Evolutionary conservation across 768 basidiomycete species (phyloP), one percentile per base, ranked within the genome.

Genomic region (Pleurotus tuber-regium): DNA sequence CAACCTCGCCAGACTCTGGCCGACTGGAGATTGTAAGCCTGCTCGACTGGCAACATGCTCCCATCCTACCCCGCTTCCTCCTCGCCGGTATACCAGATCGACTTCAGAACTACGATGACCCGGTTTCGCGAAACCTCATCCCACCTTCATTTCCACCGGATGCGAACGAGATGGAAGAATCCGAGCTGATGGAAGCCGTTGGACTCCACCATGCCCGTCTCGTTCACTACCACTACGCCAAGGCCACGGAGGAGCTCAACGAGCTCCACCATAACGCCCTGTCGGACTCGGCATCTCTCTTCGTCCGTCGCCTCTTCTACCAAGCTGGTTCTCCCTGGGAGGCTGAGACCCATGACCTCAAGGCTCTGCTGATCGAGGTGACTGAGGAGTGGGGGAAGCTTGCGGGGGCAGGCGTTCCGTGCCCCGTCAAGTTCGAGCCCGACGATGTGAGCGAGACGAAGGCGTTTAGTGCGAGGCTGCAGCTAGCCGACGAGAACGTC

Each of bases 31-130:
- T 80, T 61, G 64, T 71, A 50, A 56, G 77, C 67, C 54, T 79
- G 65, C 11, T 78, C 50, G 78, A 79, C 72, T 80, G 77, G 79
- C 78, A 81, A 69, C 77, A 80, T 64, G 54, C 80, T 56, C 66
- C 77, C 3, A 75, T 82, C 68, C 70, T 80, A 25, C 78, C 79
- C 61, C 21, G 55, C 56, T 81, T 76, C 66, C 78, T 82, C 67
- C 71, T 69, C 53, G 68, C 75, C 29, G 67, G 72, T 55, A 63
- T 76, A 62, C 78, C 78, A 36, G 14, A 64, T 49, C 61, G 59
- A 21, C 43, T 81, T 1, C 76, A 78, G 67, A 80, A 80, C 67
- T 62, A 77, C 59, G 67, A 65, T 59, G 78, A 80, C 54, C 30
- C 54, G 12, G 57, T 62, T 57, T 78, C 70, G 58, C 66, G 72